These are phyloP conservation scores for Vigna radiata DNA, from an alignment of 306 rosid species.

Conservation along the genomic window DNA sequence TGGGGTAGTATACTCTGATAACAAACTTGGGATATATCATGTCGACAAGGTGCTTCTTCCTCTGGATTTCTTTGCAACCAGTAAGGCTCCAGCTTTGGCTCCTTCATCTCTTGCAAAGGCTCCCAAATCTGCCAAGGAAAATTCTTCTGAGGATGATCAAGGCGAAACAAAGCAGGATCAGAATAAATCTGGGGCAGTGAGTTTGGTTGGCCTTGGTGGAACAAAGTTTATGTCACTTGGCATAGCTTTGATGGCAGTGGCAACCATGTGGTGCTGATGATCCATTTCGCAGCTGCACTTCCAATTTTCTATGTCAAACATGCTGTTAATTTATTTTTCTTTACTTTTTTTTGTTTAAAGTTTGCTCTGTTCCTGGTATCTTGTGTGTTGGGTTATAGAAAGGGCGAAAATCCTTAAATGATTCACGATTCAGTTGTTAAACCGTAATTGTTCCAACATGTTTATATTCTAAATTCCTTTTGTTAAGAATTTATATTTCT, in stretches of 20 bases:
- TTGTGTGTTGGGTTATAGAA: slow-evolving; percentile 5
- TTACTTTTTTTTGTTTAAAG: neutral
- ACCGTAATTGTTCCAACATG: no score
- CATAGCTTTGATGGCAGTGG: slow-evolving; percentile 23
- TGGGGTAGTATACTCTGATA: slow-evolving; percentile 56
- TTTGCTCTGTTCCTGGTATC: slow-evolving; percentile 15
- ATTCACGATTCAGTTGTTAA: neutral
- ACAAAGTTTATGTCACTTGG: slow-evolving; percentile 40
- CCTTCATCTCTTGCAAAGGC: slow-evolving; percentile 52
- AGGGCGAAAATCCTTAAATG: neutral
- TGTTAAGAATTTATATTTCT: no score
- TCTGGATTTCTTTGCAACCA: slow-evolving; percentile 55
- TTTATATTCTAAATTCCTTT: no score
- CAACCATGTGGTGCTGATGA: slow-evolving; percentile 32
- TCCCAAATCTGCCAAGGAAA: slow-evolving; percentile 51
- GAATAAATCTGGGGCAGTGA: slow-evolving; percentile 49
- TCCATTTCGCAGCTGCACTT: neutral
- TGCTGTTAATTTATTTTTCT: neutral
- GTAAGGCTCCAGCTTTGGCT: slow-evolving; percentile 56
- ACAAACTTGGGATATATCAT: slow-evolving; percentile 59
- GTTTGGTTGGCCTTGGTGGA: slow-evolving; percentile 21
- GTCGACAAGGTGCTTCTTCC: slow-evolving; percentile 73
- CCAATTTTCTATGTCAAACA: neutral
- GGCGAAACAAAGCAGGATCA: slow-evolving; percentile 40
- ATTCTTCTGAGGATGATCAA: slow-evolving; percentile 36